Conservation (phyloP, 2,329 filamentous ascomycete genomes). For the Aaosphaeria arxii region DNA sequence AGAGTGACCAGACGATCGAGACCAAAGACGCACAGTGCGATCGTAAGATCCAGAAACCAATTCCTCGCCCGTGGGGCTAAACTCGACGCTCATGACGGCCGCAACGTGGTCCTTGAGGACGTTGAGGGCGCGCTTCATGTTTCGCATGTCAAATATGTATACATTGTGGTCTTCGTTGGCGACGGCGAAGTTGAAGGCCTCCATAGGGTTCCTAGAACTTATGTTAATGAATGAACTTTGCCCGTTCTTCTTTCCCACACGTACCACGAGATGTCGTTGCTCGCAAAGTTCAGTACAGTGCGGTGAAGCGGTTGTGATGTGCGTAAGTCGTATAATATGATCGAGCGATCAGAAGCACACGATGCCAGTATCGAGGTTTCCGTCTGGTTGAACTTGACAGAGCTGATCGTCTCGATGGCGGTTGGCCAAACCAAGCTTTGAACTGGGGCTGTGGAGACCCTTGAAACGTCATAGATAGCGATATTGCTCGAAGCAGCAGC, state of each 20-base stretch:
- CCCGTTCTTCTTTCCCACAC: too few relatives aligned
- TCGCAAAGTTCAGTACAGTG: conserved; percentile 78
- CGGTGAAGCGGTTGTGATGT: conserved; percentile 81
- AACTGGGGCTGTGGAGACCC: conserved; percentile 71
- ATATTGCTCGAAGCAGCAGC: conserved; percentile 76
- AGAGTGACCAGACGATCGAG: conserved; percentile 74
- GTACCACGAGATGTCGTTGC: conserved; percentile 84
- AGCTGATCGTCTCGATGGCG: conserved; percentile 79
- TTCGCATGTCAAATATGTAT: conserved; percentile 92
- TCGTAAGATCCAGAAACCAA: conserved; percentile 88
- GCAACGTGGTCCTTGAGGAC: conserved; percentile 85
- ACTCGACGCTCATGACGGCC: conserved; percentile 96
- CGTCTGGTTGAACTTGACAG: conserved; percentile 86
- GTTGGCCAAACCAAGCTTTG: conserved; percentile 87
- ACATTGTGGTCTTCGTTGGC: conserved; percentile 94
- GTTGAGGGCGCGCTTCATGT: conserved; percentile 82
- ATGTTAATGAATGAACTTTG: too few relatives aligned
- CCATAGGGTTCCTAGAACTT: conserved; percentile 70
- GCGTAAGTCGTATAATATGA: conserved; percentile 89
- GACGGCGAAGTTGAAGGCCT: conserved; percentile 90
- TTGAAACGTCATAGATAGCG: conserved; percentile 83
- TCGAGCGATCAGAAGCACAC: conserved; percentile 76
- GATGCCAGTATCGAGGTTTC: conserved; percentile 90
- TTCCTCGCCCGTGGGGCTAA: conserved; percentile 90
- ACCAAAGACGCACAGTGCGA: conserved; percentile 83